These are phyloP conservation scores for Marasmius fiardii DNA, from an alignment of 1,284 basidiomycete species.

Conservation along the genomic window DNA sequence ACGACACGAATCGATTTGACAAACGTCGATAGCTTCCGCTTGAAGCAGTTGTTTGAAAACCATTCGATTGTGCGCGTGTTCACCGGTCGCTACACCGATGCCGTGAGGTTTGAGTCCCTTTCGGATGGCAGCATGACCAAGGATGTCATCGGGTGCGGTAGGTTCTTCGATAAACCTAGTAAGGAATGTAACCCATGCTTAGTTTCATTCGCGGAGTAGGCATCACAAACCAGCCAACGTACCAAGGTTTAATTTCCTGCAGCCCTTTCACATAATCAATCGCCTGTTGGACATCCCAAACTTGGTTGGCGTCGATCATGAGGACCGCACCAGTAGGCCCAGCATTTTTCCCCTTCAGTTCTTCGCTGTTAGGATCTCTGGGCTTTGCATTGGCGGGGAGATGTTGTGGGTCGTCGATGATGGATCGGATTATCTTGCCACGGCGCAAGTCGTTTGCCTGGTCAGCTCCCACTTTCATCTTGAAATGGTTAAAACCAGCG, in stretches of 20 bases:
- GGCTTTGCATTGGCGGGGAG: constrained; percentile 53
- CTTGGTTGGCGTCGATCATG: constrained; percentile 97
- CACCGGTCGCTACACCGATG: constrained; percentile 94
- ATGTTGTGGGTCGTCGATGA: constrained; percentile 88
- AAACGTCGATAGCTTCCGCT: constrained; percentile 92
- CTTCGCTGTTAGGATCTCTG: constrained; percentile 64
- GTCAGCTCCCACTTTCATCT: constrained; percentile 94
- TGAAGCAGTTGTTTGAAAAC: constrained; percentile 97
- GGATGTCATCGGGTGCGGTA: constrained; percentile 88
- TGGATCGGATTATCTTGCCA: constrained; percentile 84
- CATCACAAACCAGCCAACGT: constrained; percentile 18
- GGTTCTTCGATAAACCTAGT: constrained; percentile 93
- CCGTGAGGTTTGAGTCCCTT: constrained; percentile 77
- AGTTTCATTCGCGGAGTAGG: not conserved
- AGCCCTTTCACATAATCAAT: constrained; percentile 88
- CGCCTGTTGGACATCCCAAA: constrained; percentile 93
- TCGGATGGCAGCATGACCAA: constrained; percentile 82
- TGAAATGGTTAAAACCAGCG: constrained; percentile 93
- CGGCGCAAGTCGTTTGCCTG: constrained; percentile 82
- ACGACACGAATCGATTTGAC: constrained; percentile 93
- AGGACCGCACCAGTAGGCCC: constrained; percentile 91
- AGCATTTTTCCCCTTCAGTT: constrained; percentile 83
- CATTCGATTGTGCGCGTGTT: constrained; percentile 95
- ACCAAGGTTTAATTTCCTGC: constrained; percentile 88
- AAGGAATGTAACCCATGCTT: not conserved